Conservation (phyloP, 108 stramenopile genomes). For the Aurantiochytrium sp. region DNA sequence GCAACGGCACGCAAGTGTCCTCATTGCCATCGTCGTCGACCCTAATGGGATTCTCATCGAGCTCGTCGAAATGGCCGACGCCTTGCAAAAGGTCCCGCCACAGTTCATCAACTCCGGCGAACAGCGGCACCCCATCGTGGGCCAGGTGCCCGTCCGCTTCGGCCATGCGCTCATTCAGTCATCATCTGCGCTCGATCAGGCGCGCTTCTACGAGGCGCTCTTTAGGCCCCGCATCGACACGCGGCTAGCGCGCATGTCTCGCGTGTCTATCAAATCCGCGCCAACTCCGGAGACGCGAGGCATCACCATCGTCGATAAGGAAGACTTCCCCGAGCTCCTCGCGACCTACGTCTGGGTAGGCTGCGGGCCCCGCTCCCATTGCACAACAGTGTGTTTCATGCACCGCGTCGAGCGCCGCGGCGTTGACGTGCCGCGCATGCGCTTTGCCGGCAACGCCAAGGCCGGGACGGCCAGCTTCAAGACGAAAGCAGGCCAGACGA, state of each 20-base stretch:
- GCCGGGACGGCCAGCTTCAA: too few species aligned
- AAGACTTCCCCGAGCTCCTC: slow-evolving; percentile 12
- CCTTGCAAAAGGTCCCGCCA: not conserved
- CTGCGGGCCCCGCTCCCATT: not conserved
- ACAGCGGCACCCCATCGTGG: too few species aligned
- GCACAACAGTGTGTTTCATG: not conserved
- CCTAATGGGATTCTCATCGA: slow-evolving; percentile 19
- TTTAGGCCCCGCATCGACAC: not conserved
- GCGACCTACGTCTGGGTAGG: not conserved
- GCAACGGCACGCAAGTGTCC: not conserved
- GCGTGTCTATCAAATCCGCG: not conserved
- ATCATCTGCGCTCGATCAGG: not conserved
- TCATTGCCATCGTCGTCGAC: slow-evolving; percentile 19
- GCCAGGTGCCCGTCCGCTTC: not conserved
- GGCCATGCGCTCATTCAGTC: not conserved
- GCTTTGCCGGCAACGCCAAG: not conserved
- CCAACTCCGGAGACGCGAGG: not conserved
- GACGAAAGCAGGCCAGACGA: too few species aligned
- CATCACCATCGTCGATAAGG: slow-evolving; percentile 2
- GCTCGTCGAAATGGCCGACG: not conserved
- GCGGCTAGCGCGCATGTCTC: not conserved
- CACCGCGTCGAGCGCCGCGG: not conserved
- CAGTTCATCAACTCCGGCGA: not conserved
- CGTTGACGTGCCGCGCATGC: not conserved
- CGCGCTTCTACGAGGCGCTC: not conserved